Evolutionary conservation across 768 basidiomycete species (phyloP), one percentile per base, ranked within the genome.

Genomic region (Leccinum obscurum): DNA sequence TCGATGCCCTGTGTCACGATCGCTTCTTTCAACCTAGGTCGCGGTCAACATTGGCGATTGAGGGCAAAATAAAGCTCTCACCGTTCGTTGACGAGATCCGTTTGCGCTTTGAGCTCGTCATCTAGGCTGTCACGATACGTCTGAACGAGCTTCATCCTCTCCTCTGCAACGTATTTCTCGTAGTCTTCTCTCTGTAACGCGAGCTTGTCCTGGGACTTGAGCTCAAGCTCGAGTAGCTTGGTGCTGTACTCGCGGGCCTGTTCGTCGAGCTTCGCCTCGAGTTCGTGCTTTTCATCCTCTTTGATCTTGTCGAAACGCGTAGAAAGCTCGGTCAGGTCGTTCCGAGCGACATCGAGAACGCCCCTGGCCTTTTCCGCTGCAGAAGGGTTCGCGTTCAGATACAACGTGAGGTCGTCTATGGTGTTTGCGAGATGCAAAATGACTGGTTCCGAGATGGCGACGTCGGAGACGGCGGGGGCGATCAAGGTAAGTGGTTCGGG

Each of bases 1-100:
- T 98, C 97, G 68, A 99, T 94, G 17, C 95, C 97, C 73, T 98
- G 95, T 3, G 95, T 90, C 54, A 98, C 83, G 56, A 98, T 93
- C 72, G 96, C 95, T 72, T 96, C 93, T 72, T 89, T 92, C 60
- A 99, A 81, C 46, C 95, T 97, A 68, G 22, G 44, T 24, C 1
- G 13, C 20, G 6, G 41, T 65, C 39, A 60, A 20, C 39, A 1
- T 7, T 6, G 28, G 55, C 0, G 49, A 46, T 9, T 39, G 41
- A n/a, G 20, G 2, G 20, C 26, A 58, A 10, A 22, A 44, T 3
- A 4, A 20, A 0, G 44, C 30, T 61, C 83, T 61, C 68, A 95
- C 95, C 96, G 87, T 77, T 98, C 87, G 73, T 98, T 95, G 73
- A 98, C 95, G 62, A 97, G 82, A 69, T 94, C 90, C 44, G 92